Conservation (phyloP, 768 basidiomycete genomes). For the Holtermannia corniformis region DNA sequence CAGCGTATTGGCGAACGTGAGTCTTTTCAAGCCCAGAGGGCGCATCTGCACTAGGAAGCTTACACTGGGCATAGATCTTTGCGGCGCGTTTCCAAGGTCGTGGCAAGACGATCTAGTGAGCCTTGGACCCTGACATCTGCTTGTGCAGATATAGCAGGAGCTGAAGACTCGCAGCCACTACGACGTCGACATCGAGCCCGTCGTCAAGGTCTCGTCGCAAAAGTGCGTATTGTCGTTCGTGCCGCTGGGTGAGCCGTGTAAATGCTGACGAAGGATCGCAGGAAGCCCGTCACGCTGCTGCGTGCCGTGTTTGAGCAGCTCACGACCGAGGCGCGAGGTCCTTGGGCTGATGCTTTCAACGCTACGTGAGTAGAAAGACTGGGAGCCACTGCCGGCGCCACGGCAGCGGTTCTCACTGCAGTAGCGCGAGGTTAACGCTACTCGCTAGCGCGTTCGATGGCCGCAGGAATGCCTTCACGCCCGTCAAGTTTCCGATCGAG, state of each 20-base stretch:
- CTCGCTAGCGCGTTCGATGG: background rate
- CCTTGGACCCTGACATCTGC: background rate
- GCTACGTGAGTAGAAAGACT: slow-evolving; percentile 17
- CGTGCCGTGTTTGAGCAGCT: slow-evolving; percentile 28
- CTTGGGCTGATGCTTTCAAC: slow-evolving; percentile 25
- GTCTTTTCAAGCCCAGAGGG: too few species aligned
- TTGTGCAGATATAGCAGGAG: too few species aligned
- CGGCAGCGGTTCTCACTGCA: too few species aligned
- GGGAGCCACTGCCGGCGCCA: background rate
- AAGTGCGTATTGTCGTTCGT: slow-evolving; percentile 27
- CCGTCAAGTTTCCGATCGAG: slow-evolving; percentile 17
- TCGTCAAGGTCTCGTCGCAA: slow-evolving; percentile 37
- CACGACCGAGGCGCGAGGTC: slow-evolving; percentile 10
- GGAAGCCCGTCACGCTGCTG: slow-evolving; percentile 26
- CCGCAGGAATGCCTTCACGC: slow-evolving; percentile 38
- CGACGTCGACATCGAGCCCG: slow-evolving; percentile 39
- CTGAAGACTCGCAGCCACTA: slow-evolving; percentile 29
- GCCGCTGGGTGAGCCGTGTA: too few species aligned
- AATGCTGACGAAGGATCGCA: background rate
- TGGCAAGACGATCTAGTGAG: background rate
- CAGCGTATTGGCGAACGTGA: background rate
- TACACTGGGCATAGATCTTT: too few species aligned
- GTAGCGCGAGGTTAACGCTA: background rate
- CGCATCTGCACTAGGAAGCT: too few species aligned
- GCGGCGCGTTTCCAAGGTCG: background rate